phyloP scores from a whole-genome alignment of 495 filamentous ascomycete species.

The Annulohypoxylon maeteangense region DNA sequence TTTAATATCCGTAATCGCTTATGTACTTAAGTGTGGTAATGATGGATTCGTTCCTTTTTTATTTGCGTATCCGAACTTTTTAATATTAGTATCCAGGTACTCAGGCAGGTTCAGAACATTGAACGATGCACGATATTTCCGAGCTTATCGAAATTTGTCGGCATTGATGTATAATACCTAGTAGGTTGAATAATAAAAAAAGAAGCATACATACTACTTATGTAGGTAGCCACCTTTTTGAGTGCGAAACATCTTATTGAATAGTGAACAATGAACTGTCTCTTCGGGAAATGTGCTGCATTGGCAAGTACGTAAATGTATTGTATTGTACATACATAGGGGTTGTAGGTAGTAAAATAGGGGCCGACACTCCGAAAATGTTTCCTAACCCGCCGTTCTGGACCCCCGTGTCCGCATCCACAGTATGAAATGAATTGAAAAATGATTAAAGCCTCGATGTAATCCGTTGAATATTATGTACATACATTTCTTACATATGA shows the following conservation, averaged over 20 bases:
- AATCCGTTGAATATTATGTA: background rate
- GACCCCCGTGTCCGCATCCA: slow-evolving; percentile 39
- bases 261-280: background rate
- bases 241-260: background rate
- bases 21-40: background rate
- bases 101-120: background rate
- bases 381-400: slow-evolving; percentile 32
- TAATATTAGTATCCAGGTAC: background rate
- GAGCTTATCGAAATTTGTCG: background rate
- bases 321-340: too few relatives aligned
- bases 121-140: background rate
- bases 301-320: slow-evolving; percentile 16
- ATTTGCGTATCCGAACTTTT: slow-evolving; percentile 24
- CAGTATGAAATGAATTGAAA: slow-evolving; percentile 13
- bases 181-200: background rate
- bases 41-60: background rate
- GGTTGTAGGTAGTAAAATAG: slow-evolving; percentile 37
- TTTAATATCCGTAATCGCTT: slow-evolving; percentile 1
- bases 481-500: slow-evolving; percentile 10
- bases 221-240: too few relatives aligned
- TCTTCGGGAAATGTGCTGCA: background rate
- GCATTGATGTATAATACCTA: background rate
- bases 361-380: slow-evolving; percentile 42
- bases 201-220: background rate
- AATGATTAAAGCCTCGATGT: too few relatives aligned